phyloP scores from a whole-genome alignment of 2,329 filamentous ascomycete genomes.

The Talaromyces sp. region DNA sequence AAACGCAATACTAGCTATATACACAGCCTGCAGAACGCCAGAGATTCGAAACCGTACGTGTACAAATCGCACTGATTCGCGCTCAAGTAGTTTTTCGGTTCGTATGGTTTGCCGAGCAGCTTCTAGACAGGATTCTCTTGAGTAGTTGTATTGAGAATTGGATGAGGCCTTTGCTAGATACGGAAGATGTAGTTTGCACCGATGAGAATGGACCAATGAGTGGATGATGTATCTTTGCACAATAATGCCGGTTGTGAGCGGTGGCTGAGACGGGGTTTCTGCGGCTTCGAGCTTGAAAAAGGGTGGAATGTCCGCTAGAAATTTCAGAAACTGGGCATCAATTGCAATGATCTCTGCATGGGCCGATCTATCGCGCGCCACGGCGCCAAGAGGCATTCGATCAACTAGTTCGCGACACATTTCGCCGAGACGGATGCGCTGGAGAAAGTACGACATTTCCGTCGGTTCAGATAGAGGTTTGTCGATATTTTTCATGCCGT shows the following conservation, averaged over 20 bases:
- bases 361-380: slow-evolving; percentile 20
- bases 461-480: slow-evolving; percentile 31
- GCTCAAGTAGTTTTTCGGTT: slow-evolving; percentile 24
- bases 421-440: slow-evolving; percentile 34
- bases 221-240: slow-evolving; percentile 36
- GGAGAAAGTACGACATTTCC: slow-evolving; percentile 39
- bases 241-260: slow-evolving; percentile 21
- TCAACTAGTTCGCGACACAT: slow-evolving; percentile 39
- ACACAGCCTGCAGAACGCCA: slow-evolving; percentile 33
- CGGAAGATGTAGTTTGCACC: slow-evolving; percentile 39
- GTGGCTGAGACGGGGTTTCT: slow-evolving; percentile 4
- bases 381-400: slow-evolving; percentile 26
- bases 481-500: slow-evolving; percentile 24
- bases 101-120: slow-evolving; percentile 32
- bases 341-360: slow-evolving; percentile 34
- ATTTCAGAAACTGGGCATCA: slow-evolving; percentile 31
- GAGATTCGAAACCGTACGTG: slow-evolving; percentile 27
- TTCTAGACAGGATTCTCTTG: slow-evolving; percentile 35
- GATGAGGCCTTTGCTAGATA: slow-evolving; percentile 31
- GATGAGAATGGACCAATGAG: slow-evolving; percentile 34
- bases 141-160: slow-evolving; percentile 31
- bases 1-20: slow-evolving; percentile 39
- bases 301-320: slow-evolving; percentile 31
- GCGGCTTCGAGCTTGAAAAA: slow-evolving; percentile 30
- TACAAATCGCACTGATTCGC: slow-evolving; percentile 22